A percentile compares a stretch with the other conserved stretches of the same genome.
phyloP scores from a whole-genome alignment of 2,329 filamentous ascomycete genomes.

The Neonectria punicea region DNA sequence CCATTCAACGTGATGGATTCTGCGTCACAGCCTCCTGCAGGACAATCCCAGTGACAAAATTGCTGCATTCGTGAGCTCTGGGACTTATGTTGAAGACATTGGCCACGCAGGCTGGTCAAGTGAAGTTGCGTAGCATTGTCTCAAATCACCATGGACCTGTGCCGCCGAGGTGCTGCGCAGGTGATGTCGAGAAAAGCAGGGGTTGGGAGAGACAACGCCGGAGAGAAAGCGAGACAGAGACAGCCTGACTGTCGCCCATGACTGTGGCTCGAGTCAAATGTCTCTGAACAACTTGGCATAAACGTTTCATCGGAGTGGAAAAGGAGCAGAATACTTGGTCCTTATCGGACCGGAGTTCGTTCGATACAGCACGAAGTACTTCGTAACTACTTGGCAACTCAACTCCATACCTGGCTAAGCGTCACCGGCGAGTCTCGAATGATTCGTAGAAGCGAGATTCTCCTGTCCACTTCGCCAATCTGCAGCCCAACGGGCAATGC shows the following conservation, averaged over 20 bases:
- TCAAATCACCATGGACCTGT: conserved; percentile 1
- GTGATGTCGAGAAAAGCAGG: background rate
- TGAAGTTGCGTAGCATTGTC: conserved; percentile 3
- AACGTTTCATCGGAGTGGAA: background rate
- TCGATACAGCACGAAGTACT: background rate
- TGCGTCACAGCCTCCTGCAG: conserved; percentile 19
- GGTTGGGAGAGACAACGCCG: background rate
- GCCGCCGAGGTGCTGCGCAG: background rate
- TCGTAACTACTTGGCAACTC: no score
- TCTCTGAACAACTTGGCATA: conserved; percentile 17
- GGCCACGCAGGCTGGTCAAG: conserved; percentile 6
- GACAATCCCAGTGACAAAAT: background rate
- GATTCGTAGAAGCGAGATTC: background rate
- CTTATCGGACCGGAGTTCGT: background rate
- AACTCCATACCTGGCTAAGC: background rate
- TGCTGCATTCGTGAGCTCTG: background rate
- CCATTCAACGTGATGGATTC: conserved; percentile 17
- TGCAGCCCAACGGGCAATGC: background rate
- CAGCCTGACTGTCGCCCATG: background rate
- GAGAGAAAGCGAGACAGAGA: background rate
- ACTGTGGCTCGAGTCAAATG: conserved; percentile 5
- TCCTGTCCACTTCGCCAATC: background rate
- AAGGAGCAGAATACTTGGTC: background rate
- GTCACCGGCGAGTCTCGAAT: background rate
- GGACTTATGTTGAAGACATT: background rate